Evolutionary conservation across 495 filamentous ascomycete species (phyloP).

Genomic region (Evernia prunastri): DNA sequence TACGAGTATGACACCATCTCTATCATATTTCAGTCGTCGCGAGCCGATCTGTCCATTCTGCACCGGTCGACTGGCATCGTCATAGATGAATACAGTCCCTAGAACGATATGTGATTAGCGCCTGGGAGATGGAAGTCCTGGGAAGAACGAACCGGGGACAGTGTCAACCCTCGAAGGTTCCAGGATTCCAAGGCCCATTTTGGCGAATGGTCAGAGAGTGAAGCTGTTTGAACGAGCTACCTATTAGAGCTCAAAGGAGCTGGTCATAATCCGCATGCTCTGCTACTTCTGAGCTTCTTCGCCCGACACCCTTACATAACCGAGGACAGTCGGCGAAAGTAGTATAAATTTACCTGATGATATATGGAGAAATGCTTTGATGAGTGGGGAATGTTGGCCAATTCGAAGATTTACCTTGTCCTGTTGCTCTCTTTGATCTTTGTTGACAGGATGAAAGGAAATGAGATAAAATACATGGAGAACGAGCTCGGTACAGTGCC

Average conservation of each 20-base stretch:
- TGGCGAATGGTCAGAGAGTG: conserved; percentile 15
- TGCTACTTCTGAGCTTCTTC: background rate
- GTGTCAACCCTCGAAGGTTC: conserved; percentile 56
- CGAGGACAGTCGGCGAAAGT: too few species aligned
- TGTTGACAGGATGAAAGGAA: too few species aligned
- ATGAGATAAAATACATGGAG: too few species aligned
- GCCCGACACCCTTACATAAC: background rate
- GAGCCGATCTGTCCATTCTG: conserved; percentile 33
- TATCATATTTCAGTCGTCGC: conserved; percentile 63
- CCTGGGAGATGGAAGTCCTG: background rate
- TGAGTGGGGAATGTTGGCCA: too few species aligned
- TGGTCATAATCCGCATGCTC: conserved; percentile 2
- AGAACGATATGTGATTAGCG: conserved; percentile 10
- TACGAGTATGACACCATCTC: conserved; percentile 66
- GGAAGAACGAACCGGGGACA: conserved; percentile 59
- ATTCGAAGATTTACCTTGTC: too few species aligned
- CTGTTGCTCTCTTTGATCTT: too few species aligned
- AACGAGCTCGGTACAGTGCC: too few species aligned
- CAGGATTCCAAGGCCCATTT: conserved; percentile 81
- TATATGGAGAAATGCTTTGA: too few species aligned
- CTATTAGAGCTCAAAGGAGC: too few species aligned
- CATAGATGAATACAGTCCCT: conserved; percentile 62
- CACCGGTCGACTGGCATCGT: conserved; percentile 44
- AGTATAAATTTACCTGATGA: too few species aligned
- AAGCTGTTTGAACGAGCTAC: background rate